Conservation (phyloP, 768 basidiomycete species). For the Coprinopsis strossmayeri region DNA sequence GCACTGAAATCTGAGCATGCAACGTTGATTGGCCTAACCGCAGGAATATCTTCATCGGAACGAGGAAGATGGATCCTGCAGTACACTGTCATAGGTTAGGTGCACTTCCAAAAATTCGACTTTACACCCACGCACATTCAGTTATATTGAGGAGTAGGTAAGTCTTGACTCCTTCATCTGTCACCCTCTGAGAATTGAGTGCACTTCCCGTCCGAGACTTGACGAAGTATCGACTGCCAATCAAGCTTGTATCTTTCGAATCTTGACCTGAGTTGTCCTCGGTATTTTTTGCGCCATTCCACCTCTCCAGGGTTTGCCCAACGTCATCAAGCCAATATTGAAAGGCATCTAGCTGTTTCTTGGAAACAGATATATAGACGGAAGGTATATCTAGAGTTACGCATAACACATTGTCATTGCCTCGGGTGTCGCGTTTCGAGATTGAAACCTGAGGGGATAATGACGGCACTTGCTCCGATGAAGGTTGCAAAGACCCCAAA, state of each 20-base stretch:
- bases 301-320: slow-evolving; percentile 59
- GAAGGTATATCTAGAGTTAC: slow-evolving; percentile 51
- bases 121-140: slow-evolving; percentile 27
- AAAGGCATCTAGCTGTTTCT: slow-evolving; percentile 63
- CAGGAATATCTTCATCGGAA: slow-evolving; percentile 17
- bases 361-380: slow-evolving; percentile 53
- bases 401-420: slow-evolving; percentile 14
- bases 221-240: slow-evolving; percentile 75
- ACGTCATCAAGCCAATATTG: slow-evolving; percentile 89
- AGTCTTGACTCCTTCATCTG: slow-evolving; percentile 1
- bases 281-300: slow-evolving; percentile 10
- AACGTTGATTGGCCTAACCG: slow-evolving; percentile 46
- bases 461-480: slow-evolving; percentile 6
- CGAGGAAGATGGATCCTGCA: slow-evolving; percentile 48
- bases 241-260: slow-evolving; percentile 57
- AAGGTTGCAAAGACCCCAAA: slow-evolving; percentile 10
- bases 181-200: slow-evolving; percentile 6
- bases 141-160: slow-evolving; percentile 12
- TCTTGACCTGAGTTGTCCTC: slow-evolving; percentile 22
- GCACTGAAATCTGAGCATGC: slow-evolving; percentile 56
- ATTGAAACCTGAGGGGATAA: slow-evolving; percentile 31
- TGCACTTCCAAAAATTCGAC: neutral
- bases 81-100: slow-evolving; percentile 18
- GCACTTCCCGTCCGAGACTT: slow-evolving; percentile 43
- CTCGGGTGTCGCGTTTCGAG: slow-evolving; percentile 19